Evolutionary conservation across 768 basidiomycete species (phyloP).

Genomic region (Leccinum ochraceum): DNA sequence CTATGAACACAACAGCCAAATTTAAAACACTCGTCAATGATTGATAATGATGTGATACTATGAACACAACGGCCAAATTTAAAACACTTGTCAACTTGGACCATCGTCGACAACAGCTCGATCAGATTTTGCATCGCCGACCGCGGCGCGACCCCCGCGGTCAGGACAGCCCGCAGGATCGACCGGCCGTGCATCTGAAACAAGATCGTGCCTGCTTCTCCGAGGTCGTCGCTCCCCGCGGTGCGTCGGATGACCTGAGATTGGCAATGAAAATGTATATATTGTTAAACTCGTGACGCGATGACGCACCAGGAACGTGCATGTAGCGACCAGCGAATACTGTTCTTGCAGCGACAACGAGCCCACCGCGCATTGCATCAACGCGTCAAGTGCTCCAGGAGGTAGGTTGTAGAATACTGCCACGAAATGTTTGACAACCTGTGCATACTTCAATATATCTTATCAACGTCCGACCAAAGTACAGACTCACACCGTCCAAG

Average conservation of each 20-base stretch:
- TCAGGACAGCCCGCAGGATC: conserved; percentile 72
- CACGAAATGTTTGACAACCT: conserved; percentile 61
- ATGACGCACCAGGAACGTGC: conserved; percentile 73
- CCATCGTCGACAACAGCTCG: conserved; percentile 70
- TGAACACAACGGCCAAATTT: too few species aligned
- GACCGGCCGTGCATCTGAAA: conserved; percentile 56
- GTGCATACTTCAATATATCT: conserved; percentile 3
- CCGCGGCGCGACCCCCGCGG: conserved; percentile 79
- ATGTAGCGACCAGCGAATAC: conserved; percentile 81
- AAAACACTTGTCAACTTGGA: conserved; percentile 37
- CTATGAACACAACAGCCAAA: too few species aligned
- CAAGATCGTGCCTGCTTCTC: conserved; percentile 52
- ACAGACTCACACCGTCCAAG: conserved; percentile 64
- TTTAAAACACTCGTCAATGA: too few species aligned
- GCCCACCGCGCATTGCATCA: conserved; percentile 68
- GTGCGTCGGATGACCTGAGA: conserved; percentile 63
- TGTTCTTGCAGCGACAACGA: conserved; percentile 77
- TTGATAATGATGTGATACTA: too few species aligned
- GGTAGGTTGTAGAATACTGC: conserved; percentile 60
- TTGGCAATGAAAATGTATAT: background rate
- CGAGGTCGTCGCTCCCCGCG: conserved; percentile 61
- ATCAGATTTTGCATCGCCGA: conserved; percentile 85
- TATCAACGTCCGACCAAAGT: background rate
- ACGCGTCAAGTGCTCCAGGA: conserved; percentile 58
- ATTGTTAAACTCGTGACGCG: background rate